Evolutionary conservation across 352 stramenopile genomes (phyloP).

Genomic region (Nothophytophthora sp.): DNA sequence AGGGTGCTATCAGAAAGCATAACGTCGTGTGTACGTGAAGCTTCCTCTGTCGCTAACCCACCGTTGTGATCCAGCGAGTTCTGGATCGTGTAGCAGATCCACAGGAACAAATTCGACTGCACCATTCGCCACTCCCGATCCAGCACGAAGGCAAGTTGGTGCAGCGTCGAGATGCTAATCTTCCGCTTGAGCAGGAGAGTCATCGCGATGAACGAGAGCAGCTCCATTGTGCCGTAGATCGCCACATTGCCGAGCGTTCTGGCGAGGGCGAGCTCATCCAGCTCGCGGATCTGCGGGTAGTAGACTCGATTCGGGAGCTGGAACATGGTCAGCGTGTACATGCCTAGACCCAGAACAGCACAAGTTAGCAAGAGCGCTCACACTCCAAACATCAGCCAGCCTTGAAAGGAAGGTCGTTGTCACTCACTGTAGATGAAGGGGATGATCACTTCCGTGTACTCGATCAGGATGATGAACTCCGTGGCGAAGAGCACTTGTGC

Average conservation of each 20-base stretch:
- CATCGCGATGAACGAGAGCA: conserved; percentile 23
- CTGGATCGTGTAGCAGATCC: conserved; percentile 42
- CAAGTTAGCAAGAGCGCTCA: background rate
- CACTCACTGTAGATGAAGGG: conserved; percentile 34
- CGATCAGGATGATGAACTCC: conserved; percentile 33
- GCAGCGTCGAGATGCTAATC: conserved; percentile 22
- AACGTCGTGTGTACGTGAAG: background rate
- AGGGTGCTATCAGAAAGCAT: background rate
- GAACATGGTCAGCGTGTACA: conserved; percentile 32
- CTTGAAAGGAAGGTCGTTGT: background rate
- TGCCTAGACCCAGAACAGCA: conserved; percentile 5
- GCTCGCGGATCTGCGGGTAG: conserved; percentile 30
- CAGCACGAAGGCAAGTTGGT: conserved; percentile 41
- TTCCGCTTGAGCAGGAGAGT: conserved; percentile 18
- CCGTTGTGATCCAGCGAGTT: conserved; percentile 36
- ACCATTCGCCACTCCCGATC: conserved; percentile 35
- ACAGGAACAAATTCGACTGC: conserved; percentile 45
- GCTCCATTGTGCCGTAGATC: conserved; percentile 26
- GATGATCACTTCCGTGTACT: conserved; percentile 43
- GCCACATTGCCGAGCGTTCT: conserved; percentile 32
- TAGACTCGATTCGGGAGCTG: conserved; percentile 31
- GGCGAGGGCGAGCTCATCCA: conserved; percentile 7
- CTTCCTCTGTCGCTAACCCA: conserved; percentile 1
- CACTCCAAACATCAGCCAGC: background rate
- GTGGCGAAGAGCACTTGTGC: conserved; percentile 30